phyloP scores from a whole-genome alignment of 495 filamentous ascomycete species.

The Talaromyces borbonicus region DNA sequence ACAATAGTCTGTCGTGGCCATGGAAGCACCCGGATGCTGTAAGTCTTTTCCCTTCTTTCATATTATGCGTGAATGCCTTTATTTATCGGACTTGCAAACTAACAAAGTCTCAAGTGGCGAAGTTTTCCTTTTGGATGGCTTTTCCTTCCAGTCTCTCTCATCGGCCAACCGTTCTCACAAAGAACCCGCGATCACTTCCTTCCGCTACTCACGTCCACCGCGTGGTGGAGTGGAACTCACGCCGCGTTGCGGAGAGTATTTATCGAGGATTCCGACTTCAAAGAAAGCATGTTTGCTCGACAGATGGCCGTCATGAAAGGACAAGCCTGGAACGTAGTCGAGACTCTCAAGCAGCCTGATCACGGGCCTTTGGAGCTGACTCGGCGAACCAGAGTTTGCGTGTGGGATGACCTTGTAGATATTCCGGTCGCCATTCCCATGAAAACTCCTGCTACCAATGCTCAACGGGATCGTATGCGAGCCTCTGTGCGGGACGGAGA shows the following conservation, averaged over 20 bases:
- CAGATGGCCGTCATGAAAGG: slow-evolving; percentile 99
- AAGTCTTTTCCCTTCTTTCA: slow-evolving; percentile 17
- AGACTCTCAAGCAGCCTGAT: slow-evolving; percentile 84
- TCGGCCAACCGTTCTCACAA: slow-evolving; percentile 90
- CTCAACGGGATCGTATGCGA: slow-evolving; percentile 50
- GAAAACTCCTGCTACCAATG: slow-evolving; percentile 64
- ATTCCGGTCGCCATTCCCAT: slow-evolving; percentile 89
- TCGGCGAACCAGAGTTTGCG: slow-evolving; percentile 77
- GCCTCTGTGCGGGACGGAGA: slow-evolving; percentile 39
- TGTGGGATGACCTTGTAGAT: slow-evolving; percentile 97
- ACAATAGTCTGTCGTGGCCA: slow-evolving; percentile 96
- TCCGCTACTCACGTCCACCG: slow-evolving; percentile 80
- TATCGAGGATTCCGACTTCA: slow-evolving; percentile 85
- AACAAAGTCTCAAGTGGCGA: slow-evolving; percentile 44
- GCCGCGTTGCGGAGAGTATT: slow-evolving; percentile 75
- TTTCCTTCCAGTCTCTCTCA: slow-evolving; percentile 91
- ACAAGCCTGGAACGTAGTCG: slow-evolving; percentile 97
- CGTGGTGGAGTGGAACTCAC: slow-evolving; percentile 96
- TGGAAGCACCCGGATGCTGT: slow-evolving; percentile 98
- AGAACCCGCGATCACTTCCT: slow-evolving; percentile 90
- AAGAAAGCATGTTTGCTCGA: slow-evolving; percentile 93
- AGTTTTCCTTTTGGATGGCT: slow-evolving; percentile 98
- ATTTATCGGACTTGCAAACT: slow-evolving; percentile 13
- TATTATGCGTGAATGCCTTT: background rate
- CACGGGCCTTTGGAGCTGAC: slow-evolving; percentile 93